Conservation (phyloP, 139 green algal species). For the Medakamo hakoo region DNA sequence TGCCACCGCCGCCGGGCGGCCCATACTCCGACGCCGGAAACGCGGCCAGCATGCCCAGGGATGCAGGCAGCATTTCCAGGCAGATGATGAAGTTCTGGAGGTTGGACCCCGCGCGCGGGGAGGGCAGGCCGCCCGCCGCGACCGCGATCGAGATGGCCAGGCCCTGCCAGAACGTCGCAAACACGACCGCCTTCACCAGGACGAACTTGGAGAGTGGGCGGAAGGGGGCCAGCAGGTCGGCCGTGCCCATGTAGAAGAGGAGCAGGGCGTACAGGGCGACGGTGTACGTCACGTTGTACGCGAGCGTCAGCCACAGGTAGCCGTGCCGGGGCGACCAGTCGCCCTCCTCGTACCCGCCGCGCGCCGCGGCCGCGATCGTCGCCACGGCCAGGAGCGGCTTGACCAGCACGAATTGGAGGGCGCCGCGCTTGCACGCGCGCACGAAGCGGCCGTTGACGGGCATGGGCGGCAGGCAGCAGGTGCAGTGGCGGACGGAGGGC, state of each 20-base stretch:
- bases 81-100: conserved; percentile 90
- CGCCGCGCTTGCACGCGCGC: conserved; percentile 65
- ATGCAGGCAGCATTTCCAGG: conserved; percentile 81
- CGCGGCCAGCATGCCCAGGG: conserved; percentile 61
- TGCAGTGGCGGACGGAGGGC: conserved; percentile 59
- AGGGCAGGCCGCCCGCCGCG: conserved; percentile 25
- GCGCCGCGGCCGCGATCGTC: conserved; percentile 59
- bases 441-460: conserved; percentile 71
- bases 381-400: conserved; percentile 79
- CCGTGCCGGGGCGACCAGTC: conserved; percentile 46
- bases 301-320: conserved; percentile 64
- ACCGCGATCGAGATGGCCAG: conserved; percentile 50
- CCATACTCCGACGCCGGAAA: conserved; percentile 76
- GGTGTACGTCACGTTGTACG: conserved; percentile 93
- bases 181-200: conserved; percentile 87
- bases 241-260: conserved; percentile 86
- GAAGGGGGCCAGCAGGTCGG: conserved; percentile 81
- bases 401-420: conserved; percentile 89
- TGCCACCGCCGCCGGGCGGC: conserved; percentile 8
- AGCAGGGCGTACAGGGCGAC: conserved; percentile 79
- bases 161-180: conserved; percentile 91
- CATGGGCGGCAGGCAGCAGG: conserved; percentile 76
- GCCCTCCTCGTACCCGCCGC: conserved; percentile 60
- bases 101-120: conserved; percentile 41
- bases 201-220: conserved; percentile 85